Base-by-base conservation (phyloP, 257 asterid genomes). In the Eucommia ulmoides region DNA sequence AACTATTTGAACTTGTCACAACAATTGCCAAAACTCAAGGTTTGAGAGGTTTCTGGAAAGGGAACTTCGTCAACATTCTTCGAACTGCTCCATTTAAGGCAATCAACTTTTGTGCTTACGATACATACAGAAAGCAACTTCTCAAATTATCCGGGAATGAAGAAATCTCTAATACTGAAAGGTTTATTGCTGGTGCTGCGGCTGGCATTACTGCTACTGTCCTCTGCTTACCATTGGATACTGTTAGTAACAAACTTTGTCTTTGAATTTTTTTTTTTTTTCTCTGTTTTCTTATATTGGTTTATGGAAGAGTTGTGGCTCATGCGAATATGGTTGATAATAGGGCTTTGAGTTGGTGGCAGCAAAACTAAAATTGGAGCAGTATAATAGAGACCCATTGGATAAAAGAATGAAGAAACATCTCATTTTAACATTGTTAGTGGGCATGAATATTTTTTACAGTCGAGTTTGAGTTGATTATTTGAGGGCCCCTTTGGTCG, bases 51-150 rank as follows among this genome's bases (percentile, higher is more conserved):
- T 89, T 89, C 67, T 89, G 98, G 98, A 89, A 80, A 59, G 98
- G 98, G 8, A 89, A 89, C 77, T 80, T 89, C 53, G 87, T 89
- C 21, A 89, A 89, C 65, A 70, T 89, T 47, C 93, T 89, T 17
- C 96, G 98, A 51, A 82, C 98, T 14, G 96, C 98, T 65, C 98
- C 98, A 49, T 89, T 89, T 74, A 89, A 89, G 82, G 96, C 98
- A 0, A 77, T 89, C 56, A 89, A 89, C 65, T 89, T 89, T 60
- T 85, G 70, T 51, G 89, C 98, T 17, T 89, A 69, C 48, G 98
- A 89, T 53, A 85, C 94, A 8, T 89, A 89, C 57, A 70, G 96
- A 72, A 89, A 85, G 72, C 93, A 85, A 74, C 84, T 89, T 26
- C 77, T 68, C 50, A 85, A 46, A 45, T 60, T 89, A 35, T 75